Evolutionary conservation across 805 yeast genomes (phyloP), one percentile per base, ranked within the genome.

Genomic region (Wickerhamiella siamensis): DNA sequence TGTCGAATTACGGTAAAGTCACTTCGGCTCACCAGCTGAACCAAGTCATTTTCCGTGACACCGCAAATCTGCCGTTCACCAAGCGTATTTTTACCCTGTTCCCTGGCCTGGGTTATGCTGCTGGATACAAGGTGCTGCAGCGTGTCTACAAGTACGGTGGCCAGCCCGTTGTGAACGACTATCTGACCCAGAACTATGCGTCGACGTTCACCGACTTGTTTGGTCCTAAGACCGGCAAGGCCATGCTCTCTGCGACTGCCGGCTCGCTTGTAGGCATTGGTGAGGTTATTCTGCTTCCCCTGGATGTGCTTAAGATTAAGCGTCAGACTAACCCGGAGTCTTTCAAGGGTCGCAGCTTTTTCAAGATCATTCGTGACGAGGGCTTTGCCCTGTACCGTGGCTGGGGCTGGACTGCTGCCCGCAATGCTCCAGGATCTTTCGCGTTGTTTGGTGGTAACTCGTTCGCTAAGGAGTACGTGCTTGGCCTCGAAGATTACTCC

Each of bases 301-400:
- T 91, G 54, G 99, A 91, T 61, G 97, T 91, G 33, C 71, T 91
- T 60, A 91, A 91, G 70, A 91, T 91, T 66, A 91, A 91, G 70
- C 87, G 97, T 69, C 99, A 91, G 71, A 91, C 99, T 42, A 91
- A 91, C 70, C 99, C 99, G n/a, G 98, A 88, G 65, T 69, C 97
- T n/a, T 91, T 91, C 75, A 80, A 78, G 64, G 99, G 99, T 54
- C 82, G 98, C 69, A 97, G 98, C 9, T 87, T 91, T 66, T 47
- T 87, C 51, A 80, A 74, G 63, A 83, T 91, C 56, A 60, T 91
- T 46, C 58, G 69, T 43, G 98, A 91, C 59, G 98, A 91, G 66
- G 97, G 98, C 16, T 71, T 84, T 45, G 84, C 91, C 19, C 70
- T 91, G 53, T 91, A 91, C 69, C 74, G 95, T 61, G 99, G 99